Conservation (phyloP, 805 yeast genomes). For the Saturnispora sekii region DNA sequence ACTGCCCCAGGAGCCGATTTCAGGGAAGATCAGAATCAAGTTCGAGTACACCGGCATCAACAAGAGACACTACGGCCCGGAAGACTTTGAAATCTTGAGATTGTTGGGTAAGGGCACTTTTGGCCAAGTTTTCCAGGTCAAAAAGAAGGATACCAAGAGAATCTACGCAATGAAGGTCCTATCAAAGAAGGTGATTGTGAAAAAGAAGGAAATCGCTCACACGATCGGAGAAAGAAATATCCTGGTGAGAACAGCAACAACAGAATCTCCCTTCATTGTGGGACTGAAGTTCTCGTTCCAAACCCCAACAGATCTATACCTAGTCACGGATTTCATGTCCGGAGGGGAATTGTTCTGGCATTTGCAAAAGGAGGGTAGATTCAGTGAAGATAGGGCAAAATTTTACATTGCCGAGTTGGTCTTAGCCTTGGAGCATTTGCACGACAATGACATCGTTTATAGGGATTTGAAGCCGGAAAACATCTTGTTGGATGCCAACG, state of each 20-base stretch:
- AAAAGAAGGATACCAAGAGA: slow-evolving; percentile 79
- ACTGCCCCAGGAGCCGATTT: slow-evolving; percentile 61
- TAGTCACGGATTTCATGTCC: slow-evolving; percentile 95
- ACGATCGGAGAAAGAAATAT: slow-evolving; percentile 96
- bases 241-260: slow-evolving; percentile 82
- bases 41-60: slow-evolving; percentile 63
- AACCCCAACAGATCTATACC: slow-evolving; percentile 83
- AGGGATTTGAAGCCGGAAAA: slow-evolving; percentile 97
- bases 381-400: slow-evolving; percentile 87
- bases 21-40: slow-evolving; percentile 69
- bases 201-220: slow-evolving; percentile 95
- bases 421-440: slow-evolving; percentile 86
- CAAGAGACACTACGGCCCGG: slow-evolving; percentile 81
- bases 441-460: slow-evolving; percentile 91
- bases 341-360: slow-evolving; percentile 81
- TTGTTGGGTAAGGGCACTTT: slow-evolving; percentile 93
- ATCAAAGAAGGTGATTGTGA: slow-evolving; percentile 89
- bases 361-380: slow-evolving; percentile 92
- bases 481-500: slow-evolving; percentile 89
- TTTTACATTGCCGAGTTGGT: slow-evolving; percentile 95
- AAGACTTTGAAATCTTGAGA: slow-evolving; percentile 86
- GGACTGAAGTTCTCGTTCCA: slow-evolving; percentile 95
- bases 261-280: slow-evolving; percentile 75
- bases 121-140: slow-evolving; percentile 96
- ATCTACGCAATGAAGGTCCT: slow-evolving; percentile 97